Percentiles rank a stretch among this genome's conserved stretches.
These are phyloP conservation scores for Rhizoclosmatium globosum DNA, from an alignment of 192 early-diverging fungal species.

Conservation along the genomic window DNA sequence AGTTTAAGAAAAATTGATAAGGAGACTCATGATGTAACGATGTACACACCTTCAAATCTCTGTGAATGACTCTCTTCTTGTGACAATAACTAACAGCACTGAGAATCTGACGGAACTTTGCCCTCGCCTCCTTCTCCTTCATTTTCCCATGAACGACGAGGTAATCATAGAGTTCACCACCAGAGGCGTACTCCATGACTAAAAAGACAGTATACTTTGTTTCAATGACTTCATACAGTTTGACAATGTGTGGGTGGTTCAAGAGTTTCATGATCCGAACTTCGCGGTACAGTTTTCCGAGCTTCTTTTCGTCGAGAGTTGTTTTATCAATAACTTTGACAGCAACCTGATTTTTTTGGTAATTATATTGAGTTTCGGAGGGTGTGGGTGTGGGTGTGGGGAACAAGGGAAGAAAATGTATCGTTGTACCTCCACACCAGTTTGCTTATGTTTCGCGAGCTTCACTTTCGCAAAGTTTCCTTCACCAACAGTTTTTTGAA, in stretches of 20 bases:
- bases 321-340: conserved; percentile 74
- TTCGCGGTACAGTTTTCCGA: conserved; percentile 70
- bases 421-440: conserved; percentile 55
- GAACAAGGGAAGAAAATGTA: conserved; percentile 19
- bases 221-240: conserved; percentile 90
- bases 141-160: conserved; percentile 85
- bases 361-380: not conserved
- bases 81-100: conserved; percentile 71
- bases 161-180: conserved; percentile 96
- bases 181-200: conserved; percentile 94
- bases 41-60: conserved; percentile 63
- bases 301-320: conserved; percentile 66
- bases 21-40: not conserved
- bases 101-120: conserved; percentile 68
- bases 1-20: not conserved
- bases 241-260: conserved; percentile 86
- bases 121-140: conserved; percentile 72
- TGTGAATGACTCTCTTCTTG: conserved; percentile 68
- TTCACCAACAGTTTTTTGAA: conserved; percentile 96
- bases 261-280: conserved; percentile 75
- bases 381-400: not conserved
- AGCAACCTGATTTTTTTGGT: conserved; percentile 55
- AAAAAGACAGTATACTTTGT: conserved; percentile 88
- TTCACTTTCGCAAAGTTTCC: conserved; percentile 99
- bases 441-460: conserved; percentile 81